Evolutionary conservation across 768 basidiomycete genomes (phyloP).

Genomic region (Mycena galopus): DNA sequence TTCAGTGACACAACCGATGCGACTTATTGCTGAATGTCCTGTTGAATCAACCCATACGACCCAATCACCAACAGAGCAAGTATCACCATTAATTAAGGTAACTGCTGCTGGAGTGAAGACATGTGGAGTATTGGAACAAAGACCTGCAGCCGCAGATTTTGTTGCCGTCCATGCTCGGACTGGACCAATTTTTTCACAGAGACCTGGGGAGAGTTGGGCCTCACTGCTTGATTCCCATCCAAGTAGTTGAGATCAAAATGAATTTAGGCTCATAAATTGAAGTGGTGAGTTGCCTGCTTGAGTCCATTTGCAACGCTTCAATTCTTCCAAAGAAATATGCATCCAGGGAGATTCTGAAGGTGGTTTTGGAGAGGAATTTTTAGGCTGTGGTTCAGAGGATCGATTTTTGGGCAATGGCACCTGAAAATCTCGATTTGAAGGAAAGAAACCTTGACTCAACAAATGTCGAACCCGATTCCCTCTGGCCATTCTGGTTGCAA

Average conservation of each 20-base stretch:
- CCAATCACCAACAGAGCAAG: conserved; percentile 4
- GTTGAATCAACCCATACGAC: conserved; percentile 2
- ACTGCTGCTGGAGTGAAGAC: conserved; percentile 1
- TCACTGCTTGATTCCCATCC: neutral
- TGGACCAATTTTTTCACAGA: neutral
- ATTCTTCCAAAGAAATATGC: neutral
- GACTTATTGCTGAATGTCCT: neutral
- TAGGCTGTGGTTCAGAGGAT: neutral
- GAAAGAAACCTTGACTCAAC: no score
- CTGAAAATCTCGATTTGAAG: neutral
- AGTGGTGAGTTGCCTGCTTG: conserved; percentile 8
- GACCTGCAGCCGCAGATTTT: neutral
- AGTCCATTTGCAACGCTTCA: conserved; percentile 6
- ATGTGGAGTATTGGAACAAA: neutral
- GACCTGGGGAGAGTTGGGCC: neutral
- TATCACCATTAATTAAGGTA: conserved; percentile 12
- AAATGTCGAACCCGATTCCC: no score
- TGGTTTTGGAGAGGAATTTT: neutral
- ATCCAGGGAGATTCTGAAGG: conserved; percentile 6
- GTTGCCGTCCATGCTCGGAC: neutral
- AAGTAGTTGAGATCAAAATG: conserved; percentile 14
- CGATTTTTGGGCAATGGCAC: neutral
- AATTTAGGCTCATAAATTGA: conserved; percentile 7
- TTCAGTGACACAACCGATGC: conserved; percentile 13
- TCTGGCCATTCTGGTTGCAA: neutral